Base-by-base conservation (phyloP, 306 rosid genomes). In the Bauhinia variegata region DNA sequence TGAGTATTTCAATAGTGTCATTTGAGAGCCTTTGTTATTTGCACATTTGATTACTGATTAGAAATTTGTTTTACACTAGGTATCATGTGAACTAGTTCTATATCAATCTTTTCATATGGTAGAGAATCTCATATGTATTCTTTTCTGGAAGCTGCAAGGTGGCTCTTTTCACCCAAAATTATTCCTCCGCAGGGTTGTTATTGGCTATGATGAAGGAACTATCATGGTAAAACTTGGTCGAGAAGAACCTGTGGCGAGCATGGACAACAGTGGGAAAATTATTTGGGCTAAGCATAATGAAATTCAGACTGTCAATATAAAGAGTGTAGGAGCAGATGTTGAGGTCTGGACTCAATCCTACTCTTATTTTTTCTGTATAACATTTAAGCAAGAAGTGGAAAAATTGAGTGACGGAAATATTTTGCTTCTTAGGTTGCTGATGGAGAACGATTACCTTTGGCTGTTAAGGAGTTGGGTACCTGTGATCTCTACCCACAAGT, bases 401-500 rank as follows among this genome's bases (percentile, higher is more conserved):
- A 62, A 59, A 53, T 63, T 6, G 63, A 36, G 17, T 74, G 52
- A 77, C 65, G 38, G 43, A 54, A 54, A 34, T 50, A 41, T 75
- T 68, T 71, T 82, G 59, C 65, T 70, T 79, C 39, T 58, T 64
- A 95, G 99, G 87, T 85, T 81, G 90, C 89, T 57, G 99, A 95
- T 76, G 99, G 99, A 82, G 99, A 95, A 82, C 83, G 99, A 74
- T 71, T 95, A 67, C 97, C 99, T 1, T 83, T 95, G 87, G 95
- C 89, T 42, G 95, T 90, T 75, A 95, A 88, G 88, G 99, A 95
- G 79, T 67, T 95, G 91, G 99, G 99, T 48, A 95, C 92, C 55
- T 95, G 99, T 54, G 99, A 95, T 79, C 97, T 95, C 78, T 95
- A 95, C 82, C 99, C 99, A 37, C 99, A 95, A 80, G 99, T 95